Percentiles rank a stretch among this genome's conserved stretches.
phyloP scores from a whole-genome alignment of 805 yeast species.

The Ogataea dorogensis region DNA sequence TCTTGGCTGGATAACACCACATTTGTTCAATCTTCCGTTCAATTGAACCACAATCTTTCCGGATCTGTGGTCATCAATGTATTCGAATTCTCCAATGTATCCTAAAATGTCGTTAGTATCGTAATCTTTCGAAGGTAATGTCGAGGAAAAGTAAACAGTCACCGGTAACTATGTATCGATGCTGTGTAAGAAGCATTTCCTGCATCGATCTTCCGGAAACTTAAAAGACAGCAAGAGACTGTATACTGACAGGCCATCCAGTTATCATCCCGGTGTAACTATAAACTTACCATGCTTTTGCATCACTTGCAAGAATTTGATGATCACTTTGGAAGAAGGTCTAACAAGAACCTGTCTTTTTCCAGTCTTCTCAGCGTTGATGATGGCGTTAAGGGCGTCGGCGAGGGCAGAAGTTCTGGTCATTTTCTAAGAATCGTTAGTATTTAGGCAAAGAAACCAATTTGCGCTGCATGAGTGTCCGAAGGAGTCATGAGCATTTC shows the following conservation, averaged over 20 bases:
- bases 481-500: conserved; percentile 45
- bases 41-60: conserved; percentile 96
- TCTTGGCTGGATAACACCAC: conserved; percentile 99
- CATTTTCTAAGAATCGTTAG: conserved; percentile 51
- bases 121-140: conserved; percentile 31
- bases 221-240: conserved; percentile 97
- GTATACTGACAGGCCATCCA: conserved; percentile 87
- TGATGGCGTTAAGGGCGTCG: conserved; percentile 97
- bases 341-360: conserved; percentile 98
- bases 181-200: conserved; percentile 67
- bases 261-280: conserved; percentile 90
- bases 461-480: conserved; percentile 50
- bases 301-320: conserved; percentile 95
- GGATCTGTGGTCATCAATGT: conserved; percentile 99
- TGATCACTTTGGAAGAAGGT: conserved; percentile 98
- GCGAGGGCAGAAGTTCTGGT: conserved; percentile 98
- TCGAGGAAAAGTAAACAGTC: conserved; percentile 70
- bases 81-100: conserved; percentile 98
- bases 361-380: conserved; percentile 99
- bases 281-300: conserved; percentile 85
- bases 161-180: conserved; percentile 34
- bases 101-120: conserved; percentile 40
- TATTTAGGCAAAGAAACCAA: conserved; percentile 33
- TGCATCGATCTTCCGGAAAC: conserved; percentile 77
- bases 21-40: conserved; percentile 98